Evolutionary conservation across 1,284 basidiomycete species (phyloP).

Genomic region (Ustilago trichophora): DNA sequence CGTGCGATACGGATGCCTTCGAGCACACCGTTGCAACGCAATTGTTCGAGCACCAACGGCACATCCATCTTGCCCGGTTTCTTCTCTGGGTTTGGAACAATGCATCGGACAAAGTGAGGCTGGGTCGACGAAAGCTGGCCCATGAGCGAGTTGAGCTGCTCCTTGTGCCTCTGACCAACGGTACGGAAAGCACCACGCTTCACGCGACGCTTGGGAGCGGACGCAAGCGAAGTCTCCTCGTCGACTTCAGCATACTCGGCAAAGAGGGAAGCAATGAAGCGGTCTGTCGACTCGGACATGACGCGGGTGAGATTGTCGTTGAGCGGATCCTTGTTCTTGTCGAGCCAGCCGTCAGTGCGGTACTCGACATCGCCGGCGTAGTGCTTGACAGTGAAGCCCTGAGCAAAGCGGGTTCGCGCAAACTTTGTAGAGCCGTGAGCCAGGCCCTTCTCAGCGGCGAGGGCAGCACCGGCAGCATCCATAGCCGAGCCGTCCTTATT

Average conservation of each 20-base stretch:
- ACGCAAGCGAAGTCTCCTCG: conserved; percentile 70
- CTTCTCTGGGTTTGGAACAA: conserved; percentile 93
- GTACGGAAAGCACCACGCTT: conserved; percentile 98
- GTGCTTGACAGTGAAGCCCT: conserved; percentile 94
- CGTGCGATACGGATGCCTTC: conserved; percentile 99
- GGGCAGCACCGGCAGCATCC: conserved; percentile 44
- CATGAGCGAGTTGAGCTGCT: conserved; percentile 93
- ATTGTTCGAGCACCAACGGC: conserved; percentile 92
- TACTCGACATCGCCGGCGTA: conserved; percentile 98
- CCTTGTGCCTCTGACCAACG: conserved; percentile 93
- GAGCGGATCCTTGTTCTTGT: conserved; percentile 99
- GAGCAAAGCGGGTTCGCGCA: conserved; percentile 82
- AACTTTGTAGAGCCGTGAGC: conserved; percentile 74
- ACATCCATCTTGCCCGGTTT: conserved; percentile 91
- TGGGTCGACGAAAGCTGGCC: conserved; percentile 89
- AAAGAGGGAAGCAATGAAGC: conserved; percentile 84
- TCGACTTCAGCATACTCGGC: conserved; percentile 76
- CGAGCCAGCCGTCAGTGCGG: conserved; percentile 93
- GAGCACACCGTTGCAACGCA: conserved; percentile 97
- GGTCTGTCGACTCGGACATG: conserved; percentile 82
- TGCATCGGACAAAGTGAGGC: conserved; percentile 98
- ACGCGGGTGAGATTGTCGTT: conserved; percentile 95
- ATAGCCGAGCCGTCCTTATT: conserved; percentile 56
- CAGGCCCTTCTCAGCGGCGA: conserved; percentile 66
- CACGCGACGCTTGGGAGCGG: conserved; percentile 73